These are phyloP conservation scores for Pelargonium australe DNA, from an alignment of 441 rosid genomes.

Conservation along the genomic window DNA sequence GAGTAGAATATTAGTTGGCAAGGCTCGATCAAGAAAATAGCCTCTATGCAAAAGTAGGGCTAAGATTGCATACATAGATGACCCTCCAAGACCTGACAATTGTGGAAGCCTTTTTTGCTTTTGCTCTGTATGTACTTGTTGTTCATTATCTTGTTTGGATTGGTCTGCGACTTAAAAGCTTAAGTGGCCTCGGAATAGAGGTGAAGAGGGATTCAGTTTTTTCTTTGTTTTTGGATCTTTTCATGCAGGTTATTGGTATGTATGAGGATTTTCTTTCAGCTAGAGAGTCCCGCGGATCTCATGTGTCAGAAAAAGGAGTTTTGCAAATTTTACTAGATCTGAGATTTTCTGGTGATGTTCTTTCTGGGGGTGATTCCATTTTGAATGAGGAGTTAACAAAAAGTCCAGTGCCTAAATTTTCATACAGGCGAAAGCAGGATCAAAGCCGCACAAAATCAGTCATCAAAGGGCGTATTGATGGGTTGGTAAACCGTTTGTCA, in stretches of 20 bases:
- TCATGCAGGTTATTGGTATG: slow-evolving; percentile 60
- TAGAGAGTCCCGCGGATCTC: slow-evolving; percentile 47
- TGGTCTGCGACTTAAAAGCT: neutral
- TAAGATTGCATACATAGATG: too few species aligned
- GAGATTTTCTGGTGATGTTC: slow-evolving; percentile 75
- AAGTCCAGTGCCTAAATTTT: slow-evolving; percentile 41
- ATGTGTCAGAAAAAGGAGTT: slow-evolving; percentile 89
- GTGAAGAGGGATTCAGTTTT: neutral
- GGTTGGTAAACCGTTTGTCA: slow-evolving; percentile 47
- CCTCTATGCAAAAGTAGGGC: too few species aligned
- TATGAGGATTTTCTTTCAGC: slow-evolving; percentile 62
- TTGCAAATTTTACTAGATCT: slow-evolving; percentile 76
- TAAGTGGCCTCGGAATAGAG: neutral
- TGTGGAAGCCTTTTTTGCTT: too few species aligned
- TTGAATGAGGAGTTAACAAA: slow-evolving; percentile 42
- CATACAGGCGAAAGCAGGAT: slow-evolving; percentile 64
- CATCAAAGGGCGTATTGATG: slow-evolving; percentile 52
- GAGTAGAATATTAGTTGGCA: neutral
- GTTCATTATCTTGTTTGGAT: neutral
- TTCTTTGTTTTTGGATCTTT: neutral
- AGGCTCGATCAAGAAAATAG: neutral
- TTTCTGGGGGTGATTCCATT: slow-evolving; percentile 65
- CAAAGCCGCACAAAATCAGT: slow-evolving; percentile 47
- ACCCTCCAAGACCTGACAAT: too few species aligned
- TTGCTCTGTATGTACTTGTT: neutral